Evolutionary conservation across 1,284 basidiomycete genomes (phyloP), one percentile per base, ranked within the genome.

Genomic region (Phylloporus sp.): DNA sequence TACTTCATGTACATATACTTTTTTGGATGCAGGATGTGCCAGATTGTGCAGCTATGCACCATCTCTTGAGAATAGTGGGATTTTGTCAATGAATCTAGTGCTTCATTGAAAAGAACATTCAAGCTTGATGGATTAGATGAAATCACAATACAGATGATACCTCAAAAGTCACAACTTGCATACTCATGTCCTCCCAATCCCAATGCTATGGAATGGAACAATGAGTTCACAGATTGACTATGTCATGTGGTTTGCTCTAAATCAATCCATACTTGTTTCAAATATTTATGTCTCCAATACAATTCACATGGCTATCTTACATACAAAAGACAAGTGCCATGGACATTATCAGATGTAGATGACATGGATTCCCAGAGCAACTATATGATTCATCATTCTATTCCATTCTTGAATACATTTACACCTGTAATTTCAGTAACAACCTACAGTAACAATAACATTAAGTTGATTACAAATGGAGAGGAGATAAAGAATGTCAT

Each of bases 381-480:
- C 5, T 52, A 52, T 11, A 14, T 1, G 4, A 52, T 56, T 35
- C 32, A 15, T 20, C 19, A 14, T 19, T 35, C 10, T 6, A 6
- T 70, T 64, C 67, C 39, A 0, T 75, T 65, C 27, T 12, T 82
- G 1, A 82, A 82, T 58, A 64, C 64, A 6, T 82, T 70, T 63
- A 69, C 66, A 27, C 76, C 75, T 0, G 15, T 64, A 0, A 43
- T 78, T 0, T 66, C 74, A 0, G 43, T 65, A 0, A 57, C 56
- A 2, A 1, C 70, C 0, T 55, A 69, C 1, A 77, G 73, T 57
- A 81, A 81, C 63, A 76, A 81, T 19, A 75, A 82, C 58, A 62
- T 69, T 25, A 77, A 80, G 52, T 29, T 80, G 12, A 59, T 80
- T 0, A 70, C 75, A 6, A 78, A 79, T 57, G 72, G 79, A 0